Evolutionary conservation across 164 flowering plant species (phyloP).

Genomic region (Vitis labrusca): DNA sequence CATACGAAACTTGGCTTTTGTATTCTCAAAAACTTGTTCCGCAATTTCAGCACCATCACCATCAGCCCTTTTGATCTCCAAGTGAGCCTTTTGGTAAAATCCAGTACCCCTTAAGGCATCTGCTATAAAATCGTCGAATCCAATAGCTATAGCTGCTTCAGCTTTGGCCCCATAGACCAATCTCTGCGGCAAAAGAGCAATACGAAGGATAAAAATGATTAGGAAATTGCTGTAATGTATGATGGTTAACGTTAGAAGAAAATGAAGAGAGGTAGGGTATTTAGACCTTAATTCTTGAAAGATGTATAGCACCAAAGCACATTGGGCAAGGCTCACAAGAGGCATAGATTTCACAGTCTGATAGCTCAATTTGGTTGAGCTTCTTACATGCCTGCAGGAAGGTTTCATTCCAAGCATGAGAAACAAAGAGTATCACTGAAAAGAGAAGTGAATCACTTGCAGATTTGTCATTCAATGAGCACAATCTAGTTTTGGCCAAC

Average conservation of each 20-base stretch:
- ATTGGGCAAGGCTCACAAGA: slow-evolving; percentile 98
- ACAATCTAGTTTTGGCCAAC: too few species aligned
- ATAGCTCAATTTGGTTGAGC: slow-evolving; percentile 75
- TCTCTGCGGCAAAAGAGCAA: slow-evolving; percentile 46
- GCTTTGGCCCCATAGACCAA: slow-evolving; percentile 97
- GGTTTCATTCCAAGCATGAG: neutral
- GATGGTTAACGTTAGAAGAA: neutral
- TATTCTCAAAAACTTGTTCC: slow-evolving; percentile 95
- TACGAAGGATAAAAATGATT: neutral
- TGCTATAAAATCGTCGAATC: slow-evolving; percentile 95
- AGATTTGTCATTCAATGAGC: too few species aligned
- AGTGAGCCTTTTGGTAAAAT: slow-evolving; percentile 70
- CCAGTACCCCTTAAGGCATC: slow-evolving; percentile 97
- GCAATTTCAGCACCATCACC: slow-evolving; percentile 75
- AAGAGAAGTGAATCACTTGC: neutral
- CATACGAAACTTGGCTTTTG: slow-evolving; percentile 75
- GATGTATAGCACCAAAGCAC: slow-evolving; percentile 99
- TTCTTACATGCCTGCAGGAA: slow-evolving; percentile 80
- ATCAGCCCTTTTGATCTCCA: slow-evolving; percentile 94
- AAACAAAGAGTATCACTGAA: neutral
- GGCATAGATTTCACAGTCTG: slow-evolving; percentile 92
- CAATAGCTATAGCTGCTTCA: slow-evolving; percentile 95
- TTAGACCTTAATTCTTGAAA: slow-evolving; percentile 83
- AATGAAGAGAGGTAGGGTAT: neutral
- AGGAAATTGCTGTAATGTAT: neutral